Evolutionary conservation across 2,329 filamentous ascomycete species (phyloP).

Genomic region (Fusarium torulosum): DNA sequence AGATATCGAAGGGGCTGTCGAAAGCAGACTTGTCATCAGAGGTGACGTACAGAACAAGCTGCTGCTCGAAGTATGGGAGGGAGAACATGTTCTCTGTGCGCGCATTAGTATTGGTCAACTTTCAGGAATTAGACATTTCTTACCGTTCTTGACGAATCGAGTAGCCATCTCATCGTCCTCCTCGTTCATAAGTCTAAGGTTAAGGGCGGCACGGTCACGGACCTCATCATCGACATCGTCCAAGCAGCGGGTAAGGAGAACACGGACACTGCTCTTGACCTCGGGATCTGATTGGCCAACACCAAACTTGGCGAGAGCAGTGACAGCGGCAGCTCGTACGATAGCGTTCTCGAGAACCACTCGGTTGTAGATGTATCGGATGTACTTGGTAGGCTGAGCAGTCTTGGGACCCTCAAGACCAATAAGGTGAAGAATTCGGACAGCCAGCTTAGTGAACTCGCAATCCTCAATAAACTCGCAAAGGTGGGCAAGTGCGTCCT

Average conservation of each 20-base stretch:
- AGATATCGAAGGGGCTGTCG: slow-evolving; percentile 87
- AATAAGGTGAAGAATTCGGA: slow-evolving; percentile 93
- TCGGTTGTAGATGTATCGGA: slow-evolving; percentile 98
- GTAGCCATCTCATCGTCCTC: slow-evolving; percentile 89
- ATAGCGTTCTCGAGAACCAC: slow-evolving; percentile 98
- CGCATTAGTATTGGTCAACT: slow-evolving; percentile 21
- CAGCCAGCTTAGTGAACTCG: slow-evolving; percentile 97
- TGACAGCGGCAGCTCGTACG: slow-evolving; percentile 93
- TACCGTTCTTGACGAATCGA: slow-evolving; percentile 93
- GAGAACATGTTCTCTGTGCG: slow-evolving; percentile 90
- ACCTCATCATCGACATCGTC: slow-evolving; percentile 99
- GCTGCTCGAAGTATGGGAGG: slow-evolving; percentile 93
- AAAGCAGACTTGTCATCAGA: slow-evolving; percentile 91
- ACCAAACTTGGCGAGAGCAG: slow-evolving; percentile 95
- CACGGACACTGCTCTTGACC: slow-evolving; percentile 94
- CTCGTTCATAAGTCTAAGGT: slow-evolving; percentile 90
- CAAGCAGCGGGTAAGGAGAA: slow-evolving; percentile 90
- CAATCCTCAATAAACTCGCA: slow-evolving; percentile 99
- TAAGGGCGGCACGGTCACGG: slow-evolving; percentile 92
- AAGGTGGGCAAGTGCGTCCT: slow-evolving; percentile 88
- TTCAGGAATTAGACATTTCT: slow-evolving; percentile 7
- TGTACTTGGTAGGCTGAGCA: slow-evolving; percentile 96
- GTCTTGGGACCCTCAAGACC: slow-evolving; percentile 96
- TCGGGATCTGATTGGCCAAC: slow-evolving; percentile 96
- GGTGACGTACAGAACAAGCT: slow-evolving; percentile 97